phyloP scores from a whole-genome alignment of 2,329 filamentous ascomycete species.

The Blastomyces percursus region DNA sequence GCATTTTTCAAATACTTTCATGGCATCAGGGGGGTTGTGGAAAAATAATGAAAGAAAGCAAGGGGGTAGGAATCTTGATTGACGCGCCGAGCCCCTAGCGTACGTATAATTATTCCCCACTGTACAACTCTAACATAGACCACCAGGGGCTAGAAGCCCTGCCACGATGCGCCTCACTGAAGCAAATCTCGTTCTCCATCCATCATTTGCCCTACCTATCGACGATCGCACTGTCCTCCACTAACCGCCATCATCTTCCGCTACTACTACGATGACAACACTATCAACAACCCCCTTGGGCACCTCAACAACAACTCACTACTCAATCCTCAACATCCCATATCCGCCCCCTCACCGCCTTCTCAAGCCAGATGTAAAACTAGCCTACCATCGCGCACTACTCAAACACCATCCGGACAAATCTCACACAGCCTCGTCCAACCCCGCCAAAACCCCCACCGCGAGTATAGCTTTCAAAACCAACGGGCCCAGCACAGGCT shows the following conservation, averaged over 20 bases:
- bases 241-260: neutral
- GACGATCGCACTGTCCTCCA: neutral
- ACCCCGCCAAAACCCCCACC: neutral
- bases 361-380: slow-evolving; percentile 36
- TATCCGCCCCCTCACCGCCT: slow-evolving; percentile 2
- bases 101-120: too few relatives aligned
- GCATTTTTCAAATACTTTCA: too few relatives aligned
- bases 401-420: slow-evolving; percentile 44
- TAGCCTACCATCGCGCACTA: slow-evolving; percentile 47
- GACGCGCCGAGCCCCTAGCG: too few relatives aligned
- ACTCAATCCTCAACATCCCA: slow-evolving; percentile 7
- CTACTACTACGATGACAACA: neutral
- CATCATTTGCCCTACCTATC: neutral
- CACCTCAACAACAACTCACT: slow-evolving; percentile 3
- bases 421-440: slow-evolving; percentile 5
- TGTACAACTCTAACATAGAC: too few relatives aligned
- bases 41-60: too few relatives aligned
- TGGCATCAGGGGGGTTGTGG: too few relatives aligned
- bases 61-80: too few relatives aligned
- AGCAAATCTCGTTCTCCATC: neutral
- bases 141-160: neutral
- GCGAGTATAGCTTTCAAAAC: neutral
- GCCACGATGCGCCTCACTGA: neutral
- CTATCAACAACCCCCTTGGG: neutral
- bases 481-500: neutral